phyloP scores from a whole-genome alignment of 441 rosid genomes.

The Oxalis stricta region DNA sequence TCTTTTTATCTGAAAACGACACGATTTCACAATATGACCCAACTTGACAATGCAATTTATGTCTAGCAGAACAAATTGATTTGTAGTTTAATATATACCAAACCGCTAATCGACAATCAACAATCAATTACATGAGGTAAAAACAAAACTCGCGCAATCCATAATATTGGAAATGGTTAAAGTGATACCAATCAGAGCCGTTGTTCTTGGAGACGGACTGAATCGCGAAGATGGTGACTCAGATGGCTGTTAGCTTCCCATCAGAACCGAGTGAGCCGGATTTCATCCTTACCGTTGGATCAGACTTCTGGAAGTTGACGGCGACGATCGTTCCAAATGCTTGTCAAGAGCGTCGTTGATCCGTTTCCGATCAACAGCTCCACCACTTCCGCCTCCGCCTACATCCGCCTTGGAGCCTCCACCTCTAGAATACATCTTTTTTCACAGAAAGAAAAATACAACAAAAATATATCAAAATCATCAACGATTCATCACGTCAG shows the following conservation, averaged over 20 bases:
- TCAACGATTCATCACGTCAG: no score
- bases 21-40: no score
- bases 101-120: no score
- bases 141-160: neutral
- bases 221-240: slow-evolving; percentile 32
- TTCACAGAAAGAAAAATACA: no score
- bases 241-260: slow-evolving; percentile 41
- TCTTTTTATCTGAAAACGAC: no score
- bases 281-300: slow-evolving; percentile 52
- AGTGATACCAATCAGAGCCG: slow-evolving; percentile 41
- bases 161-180: neutral
- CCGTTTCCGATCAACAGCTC: slow-evolving; percentile 42
- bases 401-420: slow-evolving; percentile 45
- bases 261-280: slow-evolving; percentile 23
- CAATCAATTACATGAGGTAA: neutral
- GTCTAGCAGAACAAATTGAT: no score
- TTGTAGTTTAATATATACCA: no score
- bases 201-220: slow-evolving; percentile 35
- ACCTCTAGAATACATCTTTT: slow-evolving; percentile 29
- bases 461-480: no score
- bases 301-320: slow-evolving; percentile 32
- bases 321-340: slow-evolving; percentile 42
- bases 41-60: no score
- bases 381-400: no score
- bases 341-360: slow-evolving; percentile 46